These are phyloP conservation scores for Stachybotrys chlorohalonatus DNA, from an alignment of 2,329 filamentous ascomycete genomes.

Conservation along the genomic window DNA sequence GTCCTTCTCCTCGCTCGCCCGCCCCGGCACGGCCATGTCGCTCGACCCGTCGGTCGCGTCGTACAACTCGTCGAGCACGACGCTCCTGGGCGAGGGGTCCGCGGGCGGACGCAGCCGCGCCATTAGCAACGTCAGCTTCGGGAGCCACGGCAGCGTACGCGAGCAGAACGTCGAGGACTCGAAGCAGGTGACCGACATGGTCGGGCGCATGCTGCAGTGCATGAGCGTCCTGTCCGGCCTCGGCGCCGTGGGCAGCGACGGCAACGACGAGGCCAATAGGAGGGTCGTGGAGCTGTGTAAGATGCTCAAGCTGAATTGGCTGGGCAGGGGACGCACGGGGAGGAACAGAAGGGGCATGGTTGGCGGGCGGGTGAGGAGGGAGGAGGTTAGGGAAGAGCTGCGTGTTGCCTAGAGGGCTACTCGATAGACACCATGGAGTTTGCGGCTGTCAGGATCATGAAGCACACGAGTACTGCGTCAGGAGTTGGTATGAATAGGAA, in stretches of 20 bases:
- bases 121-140: slow-evolving; percentile 74
- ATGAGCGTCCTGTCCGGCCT: slow-evolving; percentile 81
- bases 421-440: slow-evolving; percentile 1
- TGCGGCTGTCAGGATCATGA: background rate
- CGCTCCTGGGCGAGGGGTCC: slow-evolving; percentile 59
- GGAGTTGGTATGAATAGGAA: background rate
- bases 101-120: slow-evolving; percentile 62
- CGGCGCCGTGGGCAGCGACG: slow-evolving; percentile 45
- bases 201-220: slow-evolving; percentile 92
- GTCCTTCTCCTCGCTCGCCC: slow-evolving; percentile 33
- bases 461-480: slow-evolving; percentile 3
- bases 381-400: slow-evolving; percentile 30
- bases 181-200: slow-evolving; percentile 83
- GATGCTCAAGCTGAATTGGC: slow-evolving; percentile 92
- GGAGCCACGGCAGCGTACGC: slow-evolving; percentile 41
- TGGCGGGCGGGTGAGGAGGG: slow-evolving; percentile 49
- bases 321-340: slow-evolving; percentile 81
- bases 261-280: slow-evolving; percentile 61
- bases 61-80: slow-evolving; percentile 72
- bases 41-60: slow-evolving; percentile 67
- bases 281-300: slow-evolving; percentile 78
- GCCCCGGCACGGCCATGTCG: slow-evolving; percentile 66
- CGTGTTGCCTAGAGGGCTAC: slow-evolving; percentile 22
- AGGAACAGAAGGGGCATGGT: slow-evolving; percentile 86
- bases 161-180: slow-evolving; percentile 58